Evolutionary conservation across 495 filamentous ascomycete genomes (phyloP), one percentile per base, ranked within the genome.

Genomic region (Lindgomyces ingoldianus): DNA sequence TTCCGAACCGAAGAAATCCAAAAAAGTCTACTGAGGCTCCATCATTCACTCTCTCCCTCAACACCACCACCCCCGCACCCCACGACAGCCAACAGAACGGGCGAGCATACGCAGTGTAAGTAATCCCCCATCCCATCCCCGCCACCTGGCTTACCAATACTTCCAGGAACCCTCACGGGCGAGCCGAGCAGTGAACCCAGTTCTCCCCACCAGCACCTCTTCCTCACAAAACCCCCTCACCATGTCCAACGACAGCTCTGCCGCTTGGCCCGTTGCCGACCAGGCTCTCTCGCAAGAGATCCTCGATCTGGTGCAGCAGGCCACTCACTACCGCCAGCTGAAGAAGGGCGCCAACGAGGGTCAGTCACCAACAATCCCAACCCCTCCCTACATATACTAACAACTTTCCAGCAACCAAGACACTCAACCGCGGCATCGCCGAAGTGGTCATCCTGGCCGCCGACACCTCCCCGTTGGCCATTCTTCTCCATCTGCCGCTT

Each of bases 221-320:
- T 30, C 29, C 62, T 27, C 26, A 48, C 27, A 46, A n/a, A 12
- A 19, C 42, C 25, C 33, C 44, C 51, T 45, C 57, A 54, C 14
- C 47, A 57, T 55, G 19, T 54, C 41, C 54, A 55, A 64, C 45
- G 62, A 71, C 54, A 50, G 70, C 53, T 62, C 45, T 58, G 71
- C 70, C 86, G 93, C 93, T 70, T 96, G 91, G 89, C 93, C 93
- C 67, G 79, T 95, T 72, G 93, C 93, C 75, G 94, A 96, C 50
- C 39, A 53, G 21, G 58, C 57, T 10, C 52, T 70, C 21, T 63
- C 58, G 9, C 62, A 66, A 26, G 60, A 68, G 27, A 54, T 64
- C 30, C 49, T 62, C 36, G 91, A 96, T 71, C 83, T 96, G 29
- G 83, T 96, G 41, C 93, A 97, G 79, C 90, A 96, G 75, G 89